Base-by-base conservation (phyloP, 768 basidiomycete genomes). In the Tremella fuciformis region DNA sequence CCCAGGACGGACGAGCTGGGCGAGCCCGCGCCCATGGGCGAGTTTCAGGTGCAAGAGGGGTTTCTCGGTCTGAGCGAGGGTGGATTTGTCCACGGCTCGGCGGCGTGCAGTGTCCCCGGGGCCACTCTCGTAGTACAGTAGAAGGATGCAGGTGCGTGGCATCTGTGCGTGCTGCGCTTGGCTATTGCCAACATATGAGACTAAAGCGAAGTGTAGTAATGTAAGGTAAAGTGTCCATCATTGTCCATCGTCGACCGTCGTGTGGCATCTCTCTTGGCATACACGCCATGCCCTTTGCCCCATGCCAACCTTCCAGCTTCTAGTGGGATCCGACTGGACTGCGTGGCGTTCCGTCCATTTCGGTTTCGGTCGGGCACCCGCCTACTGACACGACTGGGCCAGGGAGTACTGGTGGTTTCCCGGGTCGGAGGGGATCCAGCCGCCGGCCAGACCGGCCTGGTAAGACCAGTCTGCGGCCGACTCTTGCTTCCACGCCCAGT, bases 401-500 rank as follows among this genome's bases (percentile, higher is more conserved):
- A 46, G n/a, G 6, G 64, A 64, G 42, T 83, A 89, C 67, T 78
- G 66, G 52, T 79, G 74, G 39, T 81, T 39, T 8, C 81, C 80
- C 1, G 84, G 83, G 73, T 81, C 74, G 61, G 80, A 74, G 8
- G 91, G 91, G 71, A 94, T 92, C 89, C 88, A 92, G 19, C 91
- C 91, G 60, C 85, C 82, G 13, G 79, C 75, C 34, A 93, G 79
- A 40, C 90, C 90, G 46, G 87, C 85, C 63, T 88, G 83, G 79
- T 94, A 94, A 0, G 87, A 82, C 92, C 92, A 96, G 58, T 94
- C 92, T 62, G 89, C 88, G 1, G 88, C 86, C 60, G 78, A 78
- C 46, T 75, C 73, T 13, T 64, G 69, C 65, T 74, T 76, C 73
- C 73, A 75, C 0, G 71, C 68, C 78, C 77, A 79, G 60, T 61